Base-by-base conservation (phyloP, 2,329 filamentous ascomycete genomes). In the Sarocladium oryzae region DNA sequence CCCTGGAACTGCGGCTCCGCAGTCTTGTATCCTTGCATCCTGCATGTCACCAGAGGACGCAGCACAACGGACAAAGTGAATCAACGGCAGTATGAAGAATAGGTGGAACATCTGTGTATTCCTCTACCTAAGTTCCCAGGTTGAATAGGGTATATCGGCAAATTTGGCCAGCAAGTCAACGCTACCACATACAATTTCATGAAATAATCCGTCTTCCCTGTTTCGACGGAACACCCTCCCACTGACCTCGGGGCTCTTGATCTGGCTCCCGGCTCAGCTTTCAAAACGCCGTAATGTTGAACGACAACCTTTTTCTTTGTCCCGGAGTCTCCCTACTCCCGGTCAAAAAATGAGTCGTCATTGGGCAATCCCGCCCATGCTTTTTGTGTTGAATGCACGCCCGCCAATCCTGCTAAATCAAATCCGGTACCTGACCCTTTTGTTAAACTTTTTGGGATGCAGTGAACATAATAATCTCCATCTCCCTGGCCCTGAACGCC, bases 401-500 rank as follows among this genome's bases (percentile, higher is more conserved):
- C 30, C 21, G 46, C 46, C 30, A 8, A 26, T 37, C 32, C 46
- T 37, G 30, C 43, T 18, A 48, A 48, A 48, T 18, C 43, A 32
- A 36, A 30, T 24, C 30, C 33, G 46, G 46, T 49, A 37, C 61
- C 63, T 59, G 57, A 63, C 59, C 60, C 61, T 54, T 56, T 48
- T 48, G 43, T 48, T 66, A 58, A 62, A 61, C 56, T 66, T 68
- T n/a, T 70, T 66, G 59, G 61, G 60, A 63, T 66, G 60, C 60
- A 63, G 59, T 65, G 63, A 60, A 64, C 59, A 63, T 61, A 7
- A 62, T 57, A 7, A 62, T 57, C 58, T 56, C 64, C 61, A 60
- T 66, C 67, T 56, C 59, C 61, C 61, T 64, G 62, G 63, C 58
- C 64, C 63, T 60, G 69, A 76, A 78, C 75, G 75, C 75, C 75